Base-by-base conservation (phyloP, 805 yeast genomes). In the Starmerella sirachaensis region DNA sequence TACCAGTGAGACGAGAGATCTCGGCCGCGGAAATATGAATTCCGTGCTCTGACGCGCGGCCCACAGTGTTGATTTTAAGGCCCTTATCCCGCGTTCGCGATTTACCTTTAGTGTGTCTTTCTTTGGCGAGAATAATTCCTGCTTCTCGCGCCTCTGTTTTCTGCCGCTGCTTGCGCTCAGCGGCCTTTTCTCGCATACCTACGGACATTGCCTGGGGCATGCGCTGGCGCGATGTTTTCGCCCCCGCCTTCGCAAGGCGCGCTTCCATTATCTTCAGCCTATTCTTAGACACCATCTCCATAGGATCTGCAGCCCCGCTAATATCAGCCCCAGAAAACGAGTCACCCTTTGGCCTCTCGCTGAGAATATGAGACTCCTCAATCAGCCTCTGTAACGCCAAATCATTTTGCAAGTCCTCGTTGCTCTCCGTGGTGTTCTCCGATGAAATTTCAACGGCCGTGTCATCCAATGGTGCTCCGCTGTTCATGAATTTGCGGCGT, bases 151-250 rank as follows among this genome's bases (percentile, higher is more conserved):
- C 96, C 35, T 82, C 85, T 35, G 67, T 63, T 55, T 82, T 93
- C 50, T 70, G 70, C 18, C 61, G 55, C 14, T 73, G 30, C 24
- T 45, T 70, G 46, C 74, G 70, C 16, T 61, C 56, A 24, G 68
- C 59, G 31, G 76, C 70, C 31, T 75, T 68, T 24, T 65, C 60
- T 18, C 82, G 63, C 77, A 86, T 79, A 2, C 94, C 94, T 53
- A 80, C 81, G 39, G 96, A 69, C 65, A 84, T 74, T 14, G 70
- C 57, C 85, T 91, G 86, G 16, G 97, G 94, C 73, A 84, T 82
- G 35, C 76, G 80, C 48, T 81, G 91, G 24, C 78, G 57, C 37
- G 62, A 70, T 16, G 43, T 38, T 20, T 48, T 45, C 8, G 55
- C 58, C 18, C 54, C 62, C 10, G 60, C 61, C 23, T 51, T 48